Percentiles rank a stretch among this genome's conserved stretches.
Evolutionary conservation across 345 rosid species (phyloP).

Genomic region (Melaleuca quinquenervia): DNA sequence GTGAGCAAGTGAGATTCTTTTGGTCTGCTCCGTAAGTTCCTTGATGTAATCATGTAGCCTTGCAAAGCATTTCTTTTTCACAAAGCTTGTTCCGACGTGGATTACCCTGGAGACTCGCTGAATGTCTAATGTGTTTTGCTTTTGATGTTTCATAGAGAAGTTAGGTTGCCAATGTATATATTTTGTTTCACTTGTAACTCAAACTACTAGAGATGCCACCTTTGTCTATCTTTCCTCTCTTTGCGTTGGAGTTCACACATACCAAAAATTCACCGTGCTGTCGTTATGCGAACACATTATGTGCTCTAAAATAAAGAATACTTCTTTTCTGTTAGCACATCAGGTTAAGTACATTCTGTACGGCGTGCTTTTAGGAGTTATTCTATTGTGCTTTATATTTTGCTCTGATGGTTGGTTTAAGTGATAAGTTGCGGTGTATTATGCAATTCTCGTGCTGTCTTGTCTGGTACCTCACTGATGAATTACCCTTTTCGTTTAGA

Average conservation of each 20-base stretch:
- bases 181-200: not conserved
- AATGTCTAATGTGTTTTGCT: not conserved
- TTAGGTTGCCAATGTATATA: not conserved
- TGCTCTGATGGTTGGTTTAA: not conserved
- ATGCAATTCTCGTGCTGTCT: not conserved
- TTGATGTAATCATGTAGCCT: not conserved
- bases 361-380: not conserved
- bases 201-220: not conserved
- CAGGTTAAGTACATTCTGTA: not conserved
- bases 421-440: not conserved
- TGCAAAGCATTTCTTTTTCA: not conserved
- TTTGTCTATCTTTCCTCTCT: not conserved
- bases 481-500: constrained; percentile 13
- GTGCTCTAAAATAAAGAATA: not conserved
- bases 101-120: not conserved
- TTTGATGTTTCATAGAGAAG: not conserved
- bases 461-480: not conserved
- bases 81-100: not conserved
- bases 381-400: not conserved
- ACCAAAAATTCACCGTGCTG: not conserved
- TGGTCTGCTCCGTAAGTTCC: not conserved
- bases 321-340: not conserved
- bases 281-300: not conserved
- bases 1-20: not conserved
- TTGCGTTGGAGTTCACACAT: not conserved